Evolutionary conservation across 441 rosid genomes (phyloP).

Genomic region (Populus hybrid): DNA sequence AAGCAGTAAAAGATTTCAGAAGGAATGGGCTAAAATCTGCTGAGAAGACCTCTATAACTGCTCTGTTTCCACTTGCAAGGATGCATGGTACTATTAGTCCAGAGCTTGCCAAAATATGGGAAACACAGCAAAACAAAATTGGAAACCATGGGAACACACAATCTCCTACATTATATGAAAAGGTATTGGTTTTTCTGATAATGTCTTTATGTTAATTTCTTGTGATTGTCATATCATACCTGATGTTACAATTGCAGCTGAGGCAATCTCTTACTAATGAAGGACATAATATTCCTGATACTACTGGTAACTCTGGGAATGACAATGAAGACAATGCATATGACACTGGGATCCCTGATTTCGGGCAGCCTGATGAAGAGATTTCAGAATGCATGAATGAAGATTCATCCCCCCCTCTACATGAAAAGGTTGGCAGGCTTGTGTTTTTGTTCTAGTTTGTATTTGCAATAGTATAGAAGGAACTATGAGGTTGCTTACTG

Average conservation of each 20-base stretch:
- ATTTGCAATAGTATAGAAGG: not conserved
- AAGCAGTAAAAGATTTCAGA: slow-evolving; percentile 61
- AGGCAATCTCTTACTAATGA: slow-evolving; percentile 54
- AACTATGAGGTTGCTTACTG: slow-evolving; percentile 15
- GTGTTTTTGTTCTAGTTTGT: slow-evolving; percentile 4
- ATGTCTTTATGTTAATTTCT: slow-evolving; percentile 9
- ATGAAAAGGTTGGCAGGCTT: slow-evolving; percentile 32
- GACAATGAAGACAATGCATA: slow-evolving; percentile 31
- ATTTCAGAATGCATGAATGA: slow-evolving; percentile 55
- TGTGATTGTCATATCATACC: slow-evolving; percentile 10
- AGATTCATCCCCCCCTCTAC: slow-evolving; percentile 31
- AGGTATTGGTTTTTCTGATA: slow-evolving; percentile 31
- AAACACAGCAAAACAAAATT: slow-evolving; percentile 25
- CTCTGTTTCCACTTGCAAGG: slow-evolving; percentile 78
- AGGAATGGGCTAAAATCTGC: slow-evolving; percentile 35
- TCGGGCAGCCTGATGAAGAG: slow-evolving; percentile 37
- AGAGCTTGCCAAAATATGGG: slow-evolving; percentile 70
- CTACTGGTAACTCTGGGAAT: slow-evolving; percentile 26
- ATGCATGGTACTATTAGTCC: slow-evolving; percentile 63
- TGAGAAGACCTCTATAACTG: slow-evolving; percentile 33
- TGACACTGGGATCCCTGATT: slow-evolving; percentile 44
- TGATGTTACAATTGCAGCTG: slow-evolving; percentile 42
- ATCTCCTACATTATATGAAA: slow-evolving; percentile 50
- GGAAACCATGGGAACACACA: slow-evolving; percentile 30
- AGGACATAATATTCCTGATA: slow-evolving; percentile 29